Evolutionary conservation across 441 rosid species (phyloP), one percentile per base, ranked within the genome.

Genomic region (Lepidium campestre): DNA sequence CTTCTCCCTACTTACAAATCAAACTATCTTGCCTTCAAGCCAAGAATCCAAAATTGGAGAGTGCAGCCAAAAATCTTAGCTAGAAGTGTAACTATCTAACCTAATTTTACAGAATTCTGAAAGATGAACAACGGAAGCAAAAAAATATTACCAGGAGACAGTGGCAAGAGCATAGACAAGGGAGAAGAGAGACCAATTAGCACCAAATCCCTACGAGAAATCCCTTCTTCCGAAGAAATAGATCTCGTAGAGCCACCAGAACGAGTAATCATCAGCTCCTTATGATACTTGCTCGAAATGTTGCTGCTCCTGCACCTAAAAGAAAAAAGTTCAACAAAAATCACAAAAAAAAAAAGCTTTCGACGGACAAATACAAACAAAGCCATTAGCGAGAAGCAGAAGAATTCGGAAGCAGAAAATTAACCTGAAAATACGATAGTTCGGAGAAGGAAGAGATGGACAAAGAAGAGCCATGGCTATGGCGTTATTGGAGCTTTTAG

Each of bases 121-220:
- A 45, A 65, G 23, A 27, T 3, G 14, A 31, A 50, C 2, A 50
- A 10, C 8, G n/a, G 19, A 17, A 48, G 32, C 4, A 25, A 64
- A 2, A 10, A 42, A 74, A 40, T 47, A 29, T 68, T 66, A 86
- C 98, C 89, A 41, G 86, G 40, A 72, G 76, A 42, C 7, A 73
- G 29, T 10, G 86, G 88, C 3, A 85, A 65, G 71, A 74, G 50
- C 57, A 77, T 19, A 41, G 86, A 74, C 54, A 82, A 31, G 2
- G 93, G 83, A 71, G 88, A 80, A 74, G 89, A 84, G 57, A 92
- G 78, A 49, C 88, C 82, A 69, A 88, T 75, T 10, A 90, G 55
- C 71, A 84, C 22, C 74, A 93, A 80, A 66, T 84, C 88, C 76
- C 98, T 84, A 72, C 96, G 86, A 36, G 72, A 75, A 29, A 89